These are phyloP conservation scores for Carallia pectinifolia DNA, from an alignment of 345 rosid genomes.

Conservation along the genomic window DNA sequence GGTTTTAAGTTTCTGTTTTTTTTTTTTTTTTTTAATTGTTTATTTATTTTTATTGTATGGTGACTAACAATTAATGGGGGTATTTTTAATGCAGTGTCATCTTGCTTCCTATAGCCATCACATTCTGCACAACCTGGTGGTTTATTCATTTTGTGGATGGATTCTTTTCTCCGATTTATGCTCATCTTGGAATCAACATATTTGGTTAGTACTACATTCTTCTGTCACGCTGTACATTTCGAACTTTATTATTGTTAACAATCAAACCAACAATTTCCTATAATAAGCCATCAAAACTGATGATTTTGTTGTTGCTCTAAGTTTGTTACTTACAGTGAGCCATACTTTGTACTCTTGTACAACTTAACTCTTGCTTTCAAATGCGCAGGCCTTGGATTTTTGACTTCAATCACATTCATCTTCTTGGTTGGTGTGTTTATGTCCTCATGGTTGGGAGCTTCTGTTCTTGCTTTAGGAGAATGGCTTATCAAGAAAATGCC, in stretches of 20 bases:
- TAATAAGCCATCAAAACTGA: background rate
- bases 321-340: background rate
- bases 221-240: background rate
- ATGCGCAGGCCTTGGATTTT: constrained; percentile 62
- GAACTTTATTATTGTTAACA: background rate
- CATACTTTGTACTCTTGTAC: background rate
- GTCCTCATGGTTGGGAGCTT: constrained; percentile 81
- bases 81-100: constrained; percentile 49
- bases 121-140: constrained; percentile 80
- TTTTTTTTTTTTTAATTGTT: too few species aligned
- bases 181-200: constrained; percentile 60
- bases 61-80: background rate
- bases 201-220: constrained; percentile 42
- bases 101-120: constrained; percentile 63
- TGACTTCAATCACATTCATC: constrained; percentile 73
- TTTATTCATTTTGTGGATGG: constrained; percentile 68
- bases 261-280: background rate
- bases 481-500: constrained; percentile 86
- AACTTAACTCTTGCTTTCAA: background rate
- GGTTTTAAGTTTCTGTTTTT: too few species aligned
- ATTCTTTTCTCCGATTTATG: constrained; percentile 71
- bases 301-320: background rate
- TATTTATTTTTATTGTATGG: too few species aligned
- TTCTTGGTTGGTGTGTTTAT: constrained; percentile 67
- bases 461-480: constrained; percentile 67